Evolutionary conservation across 2,329 filamentous ascomycete species (phyloP), one percentile per base, ranked within the genome.

Genomic region (Botrytis sinoallii): DNA sequence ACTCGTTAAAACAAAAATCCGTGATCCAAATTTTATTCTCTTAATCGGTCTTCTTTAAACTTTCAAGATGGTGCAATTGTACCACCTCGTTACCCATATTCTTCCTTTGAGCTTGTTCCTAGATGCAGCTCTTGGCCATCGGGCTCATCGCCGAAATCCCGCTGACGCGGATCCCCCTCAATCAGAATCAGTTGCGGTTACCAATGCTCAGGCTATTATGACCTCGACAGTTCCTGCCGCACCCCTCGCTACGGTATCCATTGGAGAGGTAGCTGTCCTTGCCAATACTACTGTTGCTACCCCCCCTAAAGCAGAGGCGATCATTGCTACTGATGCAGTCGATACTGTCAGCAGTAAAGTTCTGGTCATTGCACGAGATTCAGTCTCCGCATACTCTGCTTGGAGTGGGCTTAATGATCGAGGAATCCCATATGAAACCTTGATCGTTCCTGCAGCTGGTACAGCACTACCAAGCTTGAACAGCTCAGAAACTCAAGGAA

Each of bases 321-420:
- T 60, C 6, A 20, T 63, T 55, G 55, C 35, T 35, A 42, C 38
- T 14, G 40, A 61, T 48, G n/a, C 64, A n/a, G 74, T 63, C 6
- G 74, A 71, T n/a, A 76, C 73, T n/a, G 75, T 77, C 22, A 66
- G 70, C n/a, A 85, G 74, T 81, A 89, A 86, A 44, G 85, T 90
- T 71, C 82, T 90, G 57, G 82, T 90, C 64, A 83, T 91, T 77
- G 88, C 87, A 61, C 83, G 84, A 75, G 87, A 89, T 78, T 76
- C 83, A 52, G 81, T 82, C 42, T 83, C 86, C 6, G 86, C 86
- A n/a, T 81, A 81, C 29, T 84, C 85, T 59, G 86, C 85, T 32
- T 85, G 84, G 52, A 85, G 85, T 22, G 88, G 88, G 35, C 83
- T 90, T 8, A 86, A 88, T 76, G 88, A 84, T 74, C 90, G 90